These are phyloP conservation scores for Meyerozyma athensensis DNA, from an alignment of 1,139 yeast species.

Conservation along the genomic window DNA sequence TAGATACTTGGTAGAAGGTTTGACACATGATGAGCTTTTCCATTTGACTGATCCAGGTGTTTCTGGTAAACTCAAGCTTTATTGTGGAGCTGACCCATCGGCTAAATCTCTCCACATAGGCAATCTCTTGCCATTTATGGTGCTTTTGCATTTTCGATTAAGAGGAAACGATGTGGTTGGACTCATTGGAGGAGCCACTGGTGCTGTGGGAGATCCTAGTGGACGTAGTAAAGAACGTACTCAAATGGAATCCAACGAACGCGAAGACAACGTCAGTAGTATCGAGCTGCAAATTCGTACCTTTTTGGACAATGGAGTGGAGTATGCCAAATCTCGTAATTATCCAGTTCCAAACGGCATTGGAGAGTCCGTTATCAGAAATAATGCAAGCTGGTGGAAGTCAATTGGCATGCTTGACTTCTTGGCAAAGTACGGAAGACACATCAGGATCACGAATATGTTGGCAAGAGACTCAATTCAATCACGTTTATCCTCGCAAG, in stretches of 20 bases:
- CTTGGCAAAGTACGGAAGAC: slow-evolving; percentile 70
- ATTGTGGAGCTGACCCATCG: slow-evolving; percentile 97
- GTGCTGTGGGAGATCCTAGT: slow-evolving; percentile 95
- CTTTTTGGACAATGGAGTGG: slow-evolving; percentile 61
- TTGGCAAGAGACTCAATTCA: slow-evolving; percentile 84
- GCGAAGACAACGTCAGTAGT: slow-evolving; percentile 53
- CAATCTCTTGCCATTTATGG: slow-evolving; percentile 80
- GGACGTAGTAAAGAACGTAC: slow-evolving; percentile 78
- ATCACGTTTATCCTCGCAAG: slow-evolving; percentile 60
- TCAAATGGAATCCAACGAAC: slow-evolving; percentile 45
- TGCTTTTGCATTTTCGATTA: slow-evolving; percentile 73
- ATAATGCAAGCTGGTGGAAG: slow-evolving; percentile 87
- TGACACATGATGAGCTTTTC: slow-evolving; percentile 44
- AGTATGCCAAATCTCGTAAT: slow-evolving; percentile 55
- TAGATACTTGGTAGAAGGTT: slow-evolving; percentile 44
- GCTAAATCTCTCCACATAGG: slow-evolving; percentile 90
- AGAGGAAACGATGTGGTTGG: slow-evolving; percentile 83
- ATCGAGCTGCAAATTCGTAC: slow-evolving; percentile 59
- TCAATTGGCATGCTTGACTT: slow-evolving; percentile 71
- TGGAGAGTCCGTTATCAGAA: slow-evolving; percentile 14
- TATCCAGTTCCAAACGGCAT: slow-evolving; percentile 30
- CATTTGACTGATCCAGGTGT: slow-evolving; percentile 29
- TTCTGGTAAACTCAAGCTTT: slow-evolving; percentile 48
- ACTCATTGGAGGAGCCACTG: slow-evolving; percentile 97
- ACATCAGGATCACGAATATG: slow-evolving; percentile 83